These are phyloP conservation scores for Talaromyces sp. DNA, from an alignment of 2,329 filamentous ascomycete genomes.

Conservation along the genomic window DNA sequence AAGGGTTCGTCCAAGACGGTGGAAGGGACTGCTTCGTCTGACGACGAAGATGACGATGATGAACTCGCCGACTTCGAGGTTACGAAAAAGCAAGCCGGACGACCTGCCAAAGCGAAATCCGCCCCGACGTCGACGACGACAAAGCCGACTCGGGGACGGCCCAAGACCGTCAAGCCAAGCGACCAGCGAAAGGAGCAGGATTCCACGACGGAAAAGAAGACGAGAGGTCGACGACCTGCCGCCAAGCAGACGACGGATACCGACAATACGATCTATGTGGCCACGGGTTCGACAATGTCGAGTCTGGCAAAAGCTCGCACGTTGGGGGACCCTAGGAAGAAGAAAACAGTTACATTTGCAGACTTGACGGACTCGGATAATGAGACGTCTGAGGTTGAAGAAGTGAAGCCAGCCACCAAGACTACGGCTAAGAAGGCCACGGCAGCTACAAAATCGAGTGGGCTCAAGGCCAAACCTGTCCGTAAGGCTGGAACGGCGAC, in stretches of 20 bases:
- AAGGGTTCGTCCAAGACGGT: not conserved
- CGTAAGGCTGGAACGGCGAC: constrained; percentile 36
- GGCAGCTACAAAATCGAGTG: constrained; percentile 29
- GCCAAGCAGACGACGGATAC: constrained; percentile 17
- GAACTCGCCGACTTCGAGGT: constrained; percentile 26
- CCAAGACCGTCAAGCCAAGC: constrained; percentile 17
- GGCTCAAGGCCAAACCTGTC: constrained; percentile 45
- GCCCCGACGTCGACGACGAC: constrained; percentile 18
- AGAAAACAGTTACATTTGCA: constrained; percentile 48
- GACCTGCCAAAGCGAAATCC: constrained; percentile 20
- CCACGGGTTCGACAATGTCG: constrained; percentile 28
- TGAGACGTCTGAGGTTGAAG: constrained; percentile 28
- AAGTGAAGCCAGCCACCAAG: constrained; percentile 17
- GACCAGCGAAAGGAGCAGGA: constrained; percentile 23
- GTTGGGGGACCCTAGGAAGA: constrained; percentile 28
- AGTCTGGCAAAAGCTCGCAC: constrained; percentile 28
- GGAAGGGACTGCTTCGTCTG: not conserved
- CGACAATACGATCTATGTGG: constrained; percentile 25
- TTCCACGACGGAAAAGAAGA: constrained; percentile 17
- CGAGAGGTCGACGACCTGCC: constrained; percentile 29
- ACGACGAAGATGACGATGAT: constrained; percentile 23
- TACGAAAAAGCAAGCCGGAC: constrained; percentile 24
- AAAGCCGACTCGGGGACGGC: constrained; percentile 17
- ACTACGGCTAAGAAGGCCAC: constrained; percentile 25
- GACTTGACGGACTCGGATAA: constrained; percentile 42